Evolutionary conservation across 345 rosid species (phyloP).

Genomic region (Brassica rapa): DNA sequence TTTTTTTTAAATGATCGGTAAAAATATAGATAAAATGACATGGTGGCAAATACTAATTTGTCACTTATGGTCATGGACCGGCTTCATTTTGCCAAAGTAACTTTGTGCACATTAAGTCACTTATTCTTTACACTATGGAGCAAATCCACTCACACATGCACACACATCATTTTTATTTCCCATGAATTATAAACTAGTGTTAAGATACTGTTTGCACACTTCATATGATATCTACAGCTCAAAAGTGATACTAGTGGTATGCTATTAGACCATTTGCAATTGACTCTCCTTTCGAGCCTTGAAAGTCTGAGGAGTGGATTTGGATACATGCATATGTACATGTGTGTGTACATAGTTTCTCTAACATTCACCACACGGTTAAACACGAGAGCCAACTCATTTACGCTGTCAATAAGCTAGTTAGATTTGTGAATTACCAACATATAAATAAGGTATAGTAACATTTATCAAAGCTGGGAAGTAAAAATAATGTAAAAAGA

Average conservation of each 20-base stretch:
- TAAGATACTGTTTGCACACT: background rate
- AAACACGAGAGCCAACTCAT: background rate
- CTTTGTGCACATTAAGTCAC: slow-evolving; percentile 51
- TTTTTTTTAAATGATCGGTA: background rate
- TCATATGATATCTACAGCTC: background rate
- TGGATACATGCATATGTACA: background rate
- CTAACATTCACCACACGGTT: background rate
- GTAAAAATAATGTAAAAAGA: background rate
- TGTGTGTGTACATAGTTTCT: background rate
- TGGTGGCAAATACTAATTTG: slow-evolving; percentile 33
- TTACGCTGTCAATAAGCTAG: background rate
- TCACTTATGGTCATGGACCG: slow-evolving; percentile 27
- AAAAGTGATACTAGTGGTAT: background rate
- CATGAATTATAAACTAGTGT: background rate
- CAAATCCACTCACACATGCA: slow-evolving; percentile 22
- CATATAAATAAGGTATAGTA: background rate
- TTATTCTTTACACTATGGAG: slow-evolving; percentile 18
- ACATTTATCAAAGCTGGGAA: background rate
- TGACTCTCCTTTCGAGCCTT: background rate
- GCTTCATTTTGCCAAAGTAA: slow-evolving; percentile 43
- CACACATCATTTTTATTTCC: background rate
- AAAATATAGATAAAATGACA: background rate
- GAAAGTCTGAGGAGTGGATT: background rate
- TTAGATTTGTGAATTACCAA: background rate
- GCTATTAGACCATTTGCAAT: background rate